A percentile compares a stretch with the other conserved stretches of the same genome.
phyloP scores from a whole-genome alignment of 2,329 filamentous ascomycete species.

The Monosporascus sp. region DNA sequence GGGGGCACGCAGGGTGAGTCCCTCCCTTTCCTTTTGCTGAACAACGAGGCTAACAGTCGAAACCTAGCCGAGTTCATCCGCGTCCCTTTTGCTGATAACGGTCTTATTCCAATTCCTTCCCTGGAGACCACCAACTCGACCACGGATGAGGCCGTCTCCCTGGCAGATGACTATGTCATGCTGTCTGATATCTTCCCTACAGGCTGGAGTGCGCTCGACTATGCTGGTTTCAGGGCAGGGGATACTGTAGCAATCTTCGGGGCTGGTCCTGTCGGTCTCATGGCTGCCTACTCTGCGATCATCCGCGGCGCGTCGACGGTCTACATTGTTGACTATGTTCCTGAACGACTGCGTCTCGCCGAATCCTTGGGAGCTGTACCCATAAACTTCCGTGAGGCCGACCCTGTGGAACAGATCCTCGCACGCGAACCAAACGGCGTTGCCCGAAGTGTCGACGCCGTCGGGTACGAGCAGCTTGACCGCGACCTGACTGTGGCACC shows the following conservation, averaged over 20 bases:
- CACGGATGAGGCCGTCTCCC: too few species aligned
- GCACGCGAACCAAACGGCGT: constrained; percentile 14
- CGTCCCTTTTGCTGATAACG: background rate
- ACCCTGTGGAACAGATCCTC: constrained; percentile 26
- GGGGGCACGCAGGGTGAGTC: background rate
- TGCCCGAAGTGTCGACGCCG: constrained; percentile 17
- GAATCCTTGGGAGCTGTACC: constrained; percentile 27
- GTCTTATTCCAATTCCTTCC: background rate
- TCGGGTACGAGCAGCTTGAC: constrained; percentile 11
- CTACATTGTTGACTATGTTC: constrained; percentile 26
- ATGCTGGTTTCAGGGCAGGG: too few species aligned
- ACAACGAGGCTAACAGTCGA: too few species aligned
- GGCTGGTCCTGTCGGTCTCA: constrained; percentile 29
- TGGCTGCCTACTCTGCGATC: constrained; percentile 26
- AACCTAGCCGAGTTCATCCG: background rate
- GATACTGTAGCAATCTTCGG: constrained; percentile 26
- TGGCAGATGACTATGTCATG: too few species aligned
- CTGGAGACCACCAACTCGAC: too few species aligned
- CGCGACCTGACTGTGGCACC: too few species aligned
- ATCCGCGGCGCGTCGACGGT: constrained; percentile 26
- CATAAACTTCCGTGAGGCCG: constrained; percentile 23
- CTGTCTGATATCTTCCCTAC: too few species aligned
- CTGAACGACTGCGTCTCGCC: constrained; percentile 19
- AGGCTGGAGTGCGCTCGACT: too few species aligned
- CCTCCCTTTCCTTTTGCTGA: background rate